Conservation (phyloP, 768 basidiomycete genomes). For the Sporobolomyces pararoseus region DNA sequence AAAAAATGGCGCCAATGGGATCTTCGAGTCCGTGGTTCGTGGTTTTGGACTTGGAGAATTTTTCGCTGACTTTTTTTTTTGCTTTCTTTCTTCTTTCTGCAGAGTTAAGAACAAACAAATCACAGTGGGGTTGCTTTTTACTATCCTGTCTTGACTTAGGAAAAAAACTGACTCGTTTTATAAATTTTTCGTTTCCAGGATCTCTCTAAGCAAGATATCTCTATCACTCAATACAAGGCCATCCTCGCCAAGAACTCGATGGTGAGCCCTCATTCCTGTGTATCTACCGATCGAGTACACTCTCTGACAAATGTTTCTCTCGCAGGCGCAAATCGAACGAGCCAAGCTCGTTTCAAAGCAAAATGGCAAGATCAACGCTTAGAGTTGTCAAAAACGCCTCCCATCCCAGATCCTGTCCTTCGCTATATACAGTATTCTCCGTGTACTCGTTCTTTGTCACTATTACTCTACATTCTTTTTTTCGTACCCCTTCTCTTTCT, state of each 20-base stretch:
- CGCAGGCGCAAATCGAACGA: constrained; percentile 19
- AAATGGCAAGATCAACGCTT: constrained; percentile 34
- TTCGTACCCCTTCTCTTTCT: neutral
- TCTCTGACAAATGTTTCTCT: too few species aligned
- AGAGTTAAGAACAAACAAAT: constrained; percentile 84
- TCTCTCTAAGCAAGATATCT: constrained; percentile 2
- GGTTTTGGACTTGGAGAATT: neutral
- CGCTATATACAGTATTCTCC: constrained; percentile 2
- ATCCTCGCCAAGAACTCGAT: constrained; percentile 20
- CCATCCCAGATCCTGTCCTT: neutral
- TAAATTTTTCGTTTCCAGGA: neutral
- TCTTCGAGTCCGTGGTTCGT: too few species aligned
- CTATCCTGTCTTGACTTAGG: too few species aligned
- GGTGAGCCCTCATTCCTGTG: neutral
- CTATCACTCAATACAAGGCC: neutral
- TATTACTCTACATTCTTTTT: neutral
- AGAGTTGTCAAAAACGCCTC: too few species aligned
- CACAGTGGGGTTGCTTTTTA: too few species aligned
- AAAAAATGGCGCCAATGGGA: too few species aligned
- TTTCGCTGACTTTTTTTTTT: neutral
- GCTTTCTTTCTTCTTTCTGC: neutral
- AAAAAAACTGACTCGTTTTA: too few species aligned
- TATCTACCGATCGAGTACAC: too few species aligned
- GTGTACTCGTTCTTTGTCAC: neutral
- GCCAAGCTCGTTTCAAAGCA: constrained; percentile 22